Conservation (phyloP, 1,284 basidiomycete species). For the Filobasidium uniguttulatum region DNA sequence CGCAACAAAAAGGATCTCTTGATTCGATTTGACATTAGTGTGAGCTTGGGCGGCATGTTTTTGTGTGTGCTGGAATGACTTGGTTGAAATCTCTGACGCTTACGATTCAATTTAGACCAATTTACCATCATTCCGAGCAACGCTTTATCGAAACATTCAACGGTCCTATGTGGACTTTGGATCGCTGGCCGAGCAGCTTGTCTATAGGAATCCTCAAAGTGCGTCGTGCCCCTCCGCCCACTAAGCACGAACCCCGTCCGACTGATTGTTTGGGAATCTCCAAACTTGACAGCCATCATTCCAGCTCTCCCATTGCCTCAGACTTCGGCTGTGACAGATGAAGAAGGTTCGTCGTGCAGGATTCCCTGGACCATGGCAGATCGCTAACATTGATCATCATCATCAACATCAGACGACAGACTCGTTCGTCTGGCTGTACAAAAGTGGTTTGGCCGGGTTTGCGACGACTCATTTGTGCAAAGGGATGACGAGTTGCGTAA, state of each 20-base stretch:
- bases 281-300: conserved; percentile 47
- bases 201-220: conserved; percentile 69
- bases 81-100: neutral
- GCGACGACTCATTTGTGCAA: conserved; percentile 70
- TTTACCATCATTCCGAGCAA: conserved; percentile 73
- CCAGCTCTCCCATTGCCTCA: conserved; percentile 80
- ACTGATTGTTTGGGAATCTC: neutral
- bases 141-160: conserved; percentile 76
- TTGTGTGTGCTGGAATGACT: too few relatives aligned
- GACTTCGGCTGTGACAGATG: conserved; percentile 84
- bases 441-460: conserved; percentile 77
- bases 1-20: conserved; percentile 84
- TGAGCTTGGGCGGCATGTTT: conserved; percentile 35
- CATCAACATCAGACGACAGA: conserved; percentile 49
- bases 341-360: conserved; percentile 48
- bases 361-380: neutral
- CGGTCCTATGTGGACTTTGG: conserved; percentile 84
- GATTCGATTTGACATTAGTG: conserved; percentile 83
- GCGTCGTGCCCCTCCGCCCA: too few relatives aligned
- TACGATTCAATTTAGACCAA: conserved; percentile 54
- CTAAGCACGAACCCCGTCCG: too few relatives aligned
- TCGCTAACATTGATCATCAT: neutral
- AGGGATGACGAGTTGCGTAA: conserved; percentile 78
- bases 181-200: conserved; percentile 72
- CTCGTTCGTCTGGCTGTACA: conserved; percentile 84